A percentile compares a stretch with the other conserved stretches of the same genome.
Conservation (phyloP, 148 eudicot species). For the Persicaria tinctoria region DNA sequence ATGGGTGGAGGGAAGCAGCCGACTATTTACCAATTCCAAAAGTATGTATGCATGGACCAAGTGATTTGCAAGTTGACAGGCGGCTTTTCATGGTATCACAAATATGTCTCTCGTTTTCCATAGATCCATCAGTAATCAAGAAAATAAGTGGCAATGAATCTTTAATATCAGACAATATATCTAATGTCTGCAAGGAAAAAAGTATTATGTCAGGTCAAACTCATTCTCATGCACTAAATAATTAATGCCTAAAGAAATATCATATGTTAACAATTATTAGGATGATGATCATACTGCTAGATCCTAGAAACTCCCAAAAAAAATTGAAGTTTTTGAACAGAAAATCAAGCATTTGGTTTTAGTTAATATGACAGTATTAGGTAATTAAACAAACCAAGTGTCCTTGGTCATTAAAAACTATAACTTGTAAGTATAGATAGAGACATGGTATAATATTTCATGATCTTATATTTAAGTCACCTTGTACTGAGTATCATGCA, state of each 20-base stretch:
- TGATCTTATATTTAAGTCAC: no score
- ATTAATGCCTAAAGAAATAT: neutral
- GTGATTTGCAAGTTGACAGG: conserved; percentile 32
- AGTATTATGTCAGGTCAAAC: neutral
- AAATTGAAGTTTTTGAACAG: neutral
- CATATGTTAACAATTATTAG: neutral
- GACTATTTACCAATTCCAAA: conserved; percentile 76
- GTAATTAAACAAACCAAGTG: no score
- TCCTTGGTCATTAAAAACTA: no score
- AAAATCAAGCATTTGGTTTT: neutral
- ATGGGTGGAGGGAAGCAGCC: neutral
- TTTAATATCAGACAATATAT: conserved; percentile 45
- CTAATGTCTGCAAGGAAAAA: conserved; percentile 56
- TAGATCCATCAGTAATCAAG: conserved; percentile 87
- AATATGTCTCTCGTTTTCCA: conserved; percentile 80
- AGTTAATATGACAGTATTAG: no score
- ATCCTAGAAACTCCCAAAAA: neutral
- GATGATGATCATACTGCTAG: neutral
- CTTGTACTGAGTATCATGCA: no score
- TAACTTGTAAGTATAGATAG: no score
- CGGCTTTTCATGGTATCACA: conserved; percentile 50
- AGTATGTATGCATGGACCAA: conserved; percentile 69
- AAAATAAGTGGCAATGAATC: conserved; percentile 60
- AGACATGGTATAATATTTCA: no score
- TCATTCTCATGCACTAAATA: neutral